Evolutionary conservation across 257 asterid genomes (phyloP).

Genomic region (Solanum virginianum): DNA sequence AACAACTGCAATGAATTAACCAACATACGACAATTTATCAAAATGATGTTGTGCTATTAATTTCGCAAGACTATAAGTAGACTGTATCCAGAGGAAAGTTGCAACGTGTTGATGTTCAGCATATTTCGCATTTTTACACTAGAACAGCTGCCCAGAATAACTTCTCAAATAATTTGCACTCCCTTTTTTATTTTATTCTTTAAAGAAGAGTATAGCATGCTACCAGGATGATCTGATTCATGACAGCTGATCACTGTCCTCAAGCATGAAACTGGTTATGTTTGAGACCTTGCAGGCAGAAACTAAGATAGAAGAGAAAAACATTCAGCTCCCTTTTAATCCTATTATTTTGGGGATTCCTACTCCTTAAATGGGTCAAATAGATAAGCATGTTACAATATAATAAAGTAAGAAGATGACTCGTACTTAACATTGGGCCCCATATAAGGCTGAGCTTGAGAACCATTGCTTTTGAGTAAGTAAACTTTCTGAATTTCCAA

Average conservation of each 20-base stretch:
- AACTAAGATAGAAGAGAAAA: not conserved
- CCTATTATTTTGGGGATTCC: not conserved
- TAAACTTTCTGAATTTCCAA: slow-evolving; percentile 48
- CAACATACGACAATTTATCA: not conserved
- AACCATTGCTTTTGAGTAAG: slow-evolving; percentile 10
- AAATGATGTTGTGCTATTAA: not conserved
- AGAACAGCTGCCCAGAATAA: not conserved
- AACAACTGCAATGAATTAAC: not conserved
- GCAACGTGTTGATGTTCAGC: not conserved
- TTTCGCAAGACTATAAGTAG: not conserved
- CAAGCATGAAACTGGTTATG: not conserved
- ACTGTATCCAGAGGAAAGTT: not conserved
- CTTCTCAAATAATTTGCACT: not conserved
- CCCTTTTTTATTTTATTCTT: not conserved
- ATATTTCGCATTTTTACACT: not conserved
- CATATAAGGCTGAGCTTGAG: slow-evolving; percentile 33
- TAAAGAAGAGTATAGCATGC: not conserved
- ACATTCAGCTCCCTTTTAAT: not conserved
- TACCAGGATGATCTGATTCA: not conserved
- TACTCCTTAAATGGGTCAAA: not conserved
- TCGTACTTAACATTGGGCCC: slow-evolving; percentile 49
- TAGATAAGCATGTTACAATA: not conserved
- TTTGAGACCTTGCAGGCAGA: not conserved
- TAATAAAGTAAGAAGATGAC: not conserved
- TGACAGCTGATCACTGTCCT: not conserved